Evolutionary conservation across 768 basidiomycete genomes (phyloP).

Genomic region (Tylopilus vinaceipallidus): DNA sequence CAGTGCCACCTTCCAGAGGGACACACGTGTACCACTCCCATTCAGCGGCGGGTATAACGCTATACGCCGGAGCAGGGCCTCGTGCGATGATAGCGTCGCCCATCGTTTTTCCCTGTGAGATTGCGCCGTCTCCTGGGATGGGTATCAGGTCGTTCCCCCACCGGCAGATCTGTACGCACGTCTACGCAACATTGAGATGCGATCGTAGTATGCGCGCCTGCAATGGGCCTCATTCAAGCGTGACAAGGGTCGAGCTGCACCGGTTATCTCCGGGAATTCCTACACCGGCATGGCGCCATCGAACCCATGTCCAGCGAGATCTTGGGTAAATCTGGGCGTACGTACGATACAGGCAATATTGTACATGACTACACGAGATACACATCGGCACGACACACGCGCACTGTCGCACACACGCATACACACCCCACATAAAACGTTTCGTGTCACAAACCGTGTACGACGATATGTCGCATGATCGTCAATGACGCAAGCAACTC

Average conservation of each 20-base stretch:
- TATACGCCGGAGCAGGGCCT: not conserved
- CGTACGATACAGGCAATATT: slow-evolving; percentile 12
- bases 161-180: no score
- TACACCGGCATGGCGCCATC: not conserved
- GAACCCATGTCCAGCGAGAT: not conserved
- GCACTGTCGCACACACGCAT: not conserved
- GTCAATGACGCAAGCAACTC: slow-evolving; percentile 60
- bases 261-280: slow-evolving; percentile 8
- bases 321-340: not conserved
- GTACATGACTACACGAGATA: slow-evolving; percentile 5
- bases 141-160: slow-evolving; percentile 3
- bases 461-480: slow-evolving; percentile 63
- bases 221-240: slow-evolving; percentile 3
- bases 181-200: no score
- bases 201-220: no score
- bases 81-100: slow-evolving; percentile 21
- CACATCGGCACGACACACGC: not conserved
- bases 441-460: slow-evolving; percentile 31
- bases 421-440: not conserved
- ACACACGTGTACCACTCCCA: no score
- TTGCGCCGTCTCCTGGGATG: not conserved
- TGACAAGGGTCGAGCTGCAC: not conserved
- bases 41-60: slow-evolving; percentile 3
- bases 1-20: not conserved
- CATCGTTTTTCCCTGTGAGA: slow-evolving; percentile 2